phyloP scores from a whole-genome alignment of 2,329 filamentous ascomycete species.

The Cordyceps tenuipes region DNA sequence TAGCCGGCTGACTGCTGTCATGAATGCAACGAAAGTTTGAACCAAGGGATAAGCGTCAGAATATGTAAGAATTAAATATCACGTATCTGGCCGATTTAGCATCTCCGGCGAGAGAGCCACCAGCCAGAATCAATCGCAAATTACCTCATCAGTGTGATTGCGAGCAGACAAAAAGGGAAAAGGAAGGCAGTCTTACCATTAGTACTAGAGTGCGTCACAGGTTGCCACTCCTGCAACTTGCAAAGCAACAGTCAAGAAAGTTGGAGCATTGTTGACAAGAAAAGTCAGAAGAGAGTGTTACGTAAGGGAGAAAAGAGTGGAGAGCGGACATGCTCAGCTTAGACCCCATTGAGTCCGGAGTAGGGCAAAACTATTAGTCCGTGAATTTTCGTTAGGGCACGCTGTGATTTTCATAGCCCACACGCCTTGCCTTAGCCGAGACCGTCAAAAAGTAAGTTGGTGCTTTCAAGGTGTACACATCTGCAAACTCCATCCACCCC shows the following conservation, averaged over 20 bases:
- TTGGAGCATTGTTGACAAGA: not conserved
- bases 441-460: conserved; percentile 33
- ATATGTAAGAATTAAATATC: conserved; percentile 99
- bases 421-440: conserved; percentile 27
- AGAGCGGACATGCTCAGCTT: not conserved
- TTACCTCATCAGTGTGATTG: conserved; percentile 66
- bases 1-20: conserved; percentile 18
- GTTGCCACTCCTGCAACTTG: not conserved
- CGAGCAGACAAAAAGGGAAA: conserved; percentile 11
- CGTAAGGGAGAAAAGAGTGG: not conserved
- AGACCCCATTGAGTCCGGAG: not conserved
- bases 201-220: not conserved
- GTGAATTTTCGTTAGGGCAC: conserved; percentile 33
- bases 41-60: conserved; percentile 52
- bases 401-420: conserved; percentile 31
- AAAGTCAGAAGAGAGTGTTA: not conserved
- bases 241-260: not conserved
- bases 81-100: conserved; percentile 67
- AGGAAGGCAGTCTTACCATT: conserved; percentile 22
- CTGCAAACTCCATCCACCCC: conserved; percentile 15
- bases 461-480: conserved; percentile 28
- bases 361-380: conserved; percentile 23
- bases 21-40: conserved; percentile 18
- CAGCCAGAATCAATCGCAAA: conserved; percentile 93
- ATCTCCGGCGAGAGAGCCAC: conserved; percentile 86